Evolutionary conservation across 1,284 basidiomycete genomes (phyloP).

Genomic region (Tetrapyrgos nigripes): DNA sequence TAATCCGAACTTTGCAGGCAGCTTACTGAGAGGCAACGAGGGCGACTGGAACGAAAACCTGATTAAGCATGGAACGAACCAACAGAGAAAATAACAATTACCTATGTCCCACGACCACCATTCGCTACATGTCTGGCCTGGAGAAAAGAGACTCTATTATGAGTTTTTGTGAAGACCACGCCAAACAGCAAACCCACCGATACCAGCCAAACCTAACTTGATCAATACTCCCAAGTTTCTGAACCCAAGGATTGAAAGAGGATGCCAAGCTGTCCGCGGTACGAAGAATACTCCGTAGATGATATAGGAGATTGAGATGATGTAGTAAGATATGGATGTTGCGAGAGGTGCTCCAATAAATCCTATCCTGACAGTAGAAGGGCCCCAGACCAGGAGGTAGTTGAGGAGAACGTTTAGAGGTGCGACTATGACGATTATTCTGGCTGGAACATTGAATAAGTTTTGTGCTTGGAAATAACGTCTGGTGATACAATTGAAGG

Average conservation of each 20-base stretch:
- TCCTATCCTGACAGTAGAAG: constrained; percentile 77
- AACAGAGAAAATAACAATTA: too few species aligned
- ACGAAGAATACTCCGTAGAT: constrained; percentile 78
- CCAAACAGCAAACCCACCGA: constrained; percentile 47
- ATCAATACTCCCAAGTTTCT: constrained; percentile 76
- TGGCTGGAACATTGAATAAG: constrained; percentile 87
- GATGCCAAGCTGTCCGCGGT: constrained; percentile 86
- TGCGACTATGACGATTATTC: constrained; percentile 84
- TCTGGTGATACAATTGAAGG: constrained; percentile 72
- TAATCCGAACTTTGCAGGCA: not conserved
- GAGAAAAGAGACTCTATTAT: too few species aligned
- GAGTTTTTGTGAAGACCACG: too few species aligned
- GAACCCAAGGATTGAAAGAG: constrained; percentile 67
- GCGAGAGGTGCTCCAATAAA: constrained; percentile 95
- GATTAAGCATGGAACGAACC: too few species aligned
- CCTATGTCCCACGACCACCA: constrained; percentile 96
- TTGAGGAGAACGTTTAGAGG: constrained; percentile 89
- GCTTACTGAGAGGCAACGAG: constrained; percentile 64
- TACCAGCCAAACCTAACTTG: constrained; percentile 79
- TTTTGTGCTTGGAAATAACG: constrained; percentile 93
- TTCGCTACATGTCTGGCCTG: constrained; percentile 71
- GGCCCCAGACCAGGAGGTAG: constrained; percentile 91
- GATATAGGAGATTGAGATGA: constrained; percentile 75
- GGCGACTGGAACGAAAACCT: too few species aligned
- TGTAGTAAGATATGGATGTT: constrained; percentile 87